These are phyloP conservation scores for Fusarium miscanthi DNA, from an alignment of 2,329 filamentous ascomycete genomes.

Conservation along the genomic window DNA sequence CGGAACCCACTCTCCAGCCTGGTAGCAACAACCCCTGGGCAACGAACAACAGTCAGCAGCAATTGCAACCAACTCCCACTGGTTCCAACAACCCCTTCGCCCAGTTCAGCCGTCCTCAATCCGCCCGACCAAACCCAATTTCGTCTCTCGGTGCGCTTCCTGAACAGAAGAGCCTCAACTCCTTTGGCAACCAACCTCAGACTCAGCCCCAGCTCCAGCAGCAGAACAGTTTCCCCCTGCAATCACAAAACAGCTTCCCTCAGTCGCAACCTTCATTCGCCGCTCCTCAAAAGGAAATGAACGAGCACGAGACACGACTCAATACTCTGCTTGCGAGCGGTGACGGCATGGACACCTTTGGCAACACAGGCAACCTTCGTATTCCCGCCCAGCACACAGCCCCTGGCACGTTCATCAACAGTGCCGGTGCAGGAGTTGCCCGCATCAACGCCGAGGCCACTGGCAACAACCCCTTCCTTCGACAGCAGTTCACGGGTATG, in stretches of 20 bases:
- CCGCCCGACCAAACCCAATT: conserved; percentile 62
- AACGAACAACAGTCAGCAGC: conserved; percentile 67
- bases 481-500: conserved; percentile 84
- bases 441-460: conserved; percentile 77
- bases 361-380: conserved; percentile 94
- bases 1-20: conserved; percentile 74
- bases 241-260: conserved; percentile 51
- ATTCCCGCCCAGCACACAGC: conserved; percentile 97
- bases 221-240: conserved; percentile 48
- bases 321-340: conserved; percentile 87
- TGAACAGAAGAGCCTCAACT: conserved; percentile 82
- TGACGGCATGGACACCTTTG: conserved; percentile 96
- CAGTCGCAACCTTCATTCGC: conserved; percentile 48
- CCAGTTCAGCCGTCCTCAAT: conserved; percentile 72
- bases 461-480: conserved; percentile 90
- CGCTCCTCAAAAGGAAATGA: conserved; percentile 65
- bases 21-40: conserved; percentile 98
- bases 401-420: conserved; percentile 96
- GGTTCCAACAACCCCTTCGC: conserved; percentile 99
- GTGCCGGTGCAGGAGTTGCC: conserved; percentile 82
- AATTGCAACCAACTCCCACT: conserved; percentile 84
- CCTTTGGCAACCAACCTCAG: conserved; percentile 60
- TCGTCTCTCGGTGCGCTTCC: conserved; percentile 80
- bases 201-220: conserved; percentile 55
- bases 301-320: conserved; percentile 77